Percentiles rank a stretch among this genome's conserved stretches.
Evolutionary conservation across 2,329 filamentous ascomycete genomes (phyloP).

Genomic region (Pestalotiopsis fici): DNA sequence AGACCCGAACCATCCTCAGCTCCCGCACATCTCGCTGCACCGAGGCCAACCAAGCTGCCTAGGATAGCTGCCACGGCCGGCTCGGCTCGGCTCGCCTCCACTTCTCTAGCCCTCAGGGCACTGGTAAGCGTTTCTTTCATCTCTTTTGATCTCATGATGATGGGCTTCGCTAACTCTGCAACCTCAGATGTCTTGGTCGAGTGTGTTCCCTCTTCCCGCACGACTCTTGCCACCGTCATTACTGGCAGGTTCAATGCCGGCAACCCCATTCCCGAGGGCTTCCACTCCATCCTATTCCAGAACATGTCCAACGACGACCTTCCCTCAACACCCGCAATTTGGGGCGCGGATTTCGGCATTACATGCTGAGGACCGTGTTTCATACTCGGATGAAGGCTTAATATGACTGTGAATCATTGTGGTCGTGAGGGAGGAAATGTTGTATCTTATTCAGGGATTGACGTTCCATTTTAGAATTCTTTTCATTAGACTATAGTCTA

Average conservation of each 20-base stretch:
- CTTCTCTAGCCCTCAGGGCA: conserved; percentile 9
- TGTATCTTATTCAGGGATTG: neutral
- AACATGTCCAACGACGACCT: conserved; percentile 6
- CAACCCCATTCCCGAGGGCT: conserved; percentile 11
- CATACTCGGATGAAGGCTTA: neutral
- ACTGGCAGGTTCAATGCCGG: conserved; percentile 12
- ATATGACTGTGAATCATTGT: neutral
- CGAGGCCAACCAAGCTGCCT: conserved; percentile 11
- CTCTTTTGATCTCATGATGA: neutral
- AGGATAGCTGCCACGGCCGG: conserved; percentile 11
- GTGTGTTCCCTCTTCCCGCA: conserved; percentile 11
- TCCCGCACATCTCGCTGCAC: neutral
- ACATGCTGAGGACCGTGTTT: neutral
- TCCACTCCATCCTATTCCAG: conserved; percentile 13
- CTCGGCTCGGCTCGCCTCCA: conserved; percentile 7
- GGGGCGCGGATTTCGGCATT: neutral
- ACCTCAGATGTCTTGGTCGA: conserved; percentile 10
- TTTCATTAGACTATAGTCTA: neutral
- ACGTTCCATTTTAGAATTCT: neutral
- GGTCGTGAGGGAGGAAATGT: neutral
- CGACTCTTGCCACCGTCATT: conserved; percentile 12
- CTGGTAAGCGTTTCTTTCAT: neutral
- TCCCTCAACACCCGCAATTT: neutral
- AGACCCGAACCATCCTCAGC: neutral
- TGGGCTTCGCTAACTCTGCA: neutral